phyloP scores from a whole-genome alignment of 306 rosid species.

The Quillaja saponaria region DNA sequence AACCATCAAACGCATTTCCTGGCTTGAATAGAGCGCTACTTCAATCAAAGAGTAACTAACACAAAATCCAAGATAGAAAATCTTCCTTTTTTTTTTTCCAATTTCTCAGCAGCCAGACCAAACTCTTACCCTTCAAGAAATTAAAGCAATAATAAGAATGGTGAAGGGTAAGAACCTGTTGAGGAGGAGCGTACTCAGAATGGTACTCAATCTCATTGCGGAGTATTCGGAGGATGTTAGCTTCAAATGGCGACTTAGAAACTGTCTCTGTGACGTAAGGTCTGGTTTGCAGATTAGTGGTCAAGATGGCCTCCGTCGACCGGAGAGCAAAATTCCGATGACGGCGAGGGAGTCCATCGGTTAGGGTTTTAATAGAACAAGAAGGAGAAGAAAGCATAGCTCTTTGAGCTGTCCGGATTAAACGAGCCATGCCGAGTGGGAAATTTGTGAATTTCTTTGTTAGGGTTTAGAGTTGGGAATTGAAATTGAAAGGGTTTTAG shows the following conservation, averaged over 20 bases:
- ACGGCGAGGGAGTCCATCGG: constrained; percentile 5
- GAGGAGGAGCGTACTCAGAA: constrained; percentile 60
- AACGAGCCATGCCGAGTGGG: constrained; percentile 49
- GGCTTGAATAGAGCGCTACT: too few relatives aligned
- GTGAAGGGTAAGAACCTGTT: constrained; percentile 51
- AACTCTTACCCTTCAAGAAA: too few relatives aligned
- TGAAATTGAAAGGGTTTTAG: constrained; percentile 21
- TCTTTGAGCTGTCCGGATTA: constrained; percentile 45
- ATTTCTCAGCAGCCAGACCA: too few relatives aligned
- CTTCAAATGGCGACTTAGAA: constrained; percentile 61
- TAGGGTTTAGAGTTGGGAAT: not conserved
- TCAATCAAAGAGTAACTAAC: too few relatives aligned
- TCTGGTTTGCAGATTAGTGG: constrained; percentile 25
- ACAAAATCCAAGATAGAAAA: too few relatives aligned
- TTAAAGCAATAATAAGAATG: too few relatives aligned
- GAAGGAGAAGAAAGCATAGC: constrained; percentile 11
- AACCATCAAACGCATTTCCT: too few relatives aligned
- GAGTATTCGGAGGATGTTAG: constrained; percentile 68
- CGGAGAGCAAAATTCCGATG: constrained; percentile 12
- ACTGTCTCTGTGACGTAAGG: constrained; percentile 32
- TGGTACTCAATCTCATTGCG: constrained; percentile 62
- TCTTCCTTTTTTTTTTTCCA: too few relatives aligned
- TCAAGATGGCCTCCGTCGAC: constrained; percentile 22
- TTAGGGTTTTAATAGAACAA: not conserved
- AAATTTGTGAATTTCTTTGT: not conserved